Conservation (phyloP, 371 early-diverging fungal species). For the Mortierella sp. region DNA sequence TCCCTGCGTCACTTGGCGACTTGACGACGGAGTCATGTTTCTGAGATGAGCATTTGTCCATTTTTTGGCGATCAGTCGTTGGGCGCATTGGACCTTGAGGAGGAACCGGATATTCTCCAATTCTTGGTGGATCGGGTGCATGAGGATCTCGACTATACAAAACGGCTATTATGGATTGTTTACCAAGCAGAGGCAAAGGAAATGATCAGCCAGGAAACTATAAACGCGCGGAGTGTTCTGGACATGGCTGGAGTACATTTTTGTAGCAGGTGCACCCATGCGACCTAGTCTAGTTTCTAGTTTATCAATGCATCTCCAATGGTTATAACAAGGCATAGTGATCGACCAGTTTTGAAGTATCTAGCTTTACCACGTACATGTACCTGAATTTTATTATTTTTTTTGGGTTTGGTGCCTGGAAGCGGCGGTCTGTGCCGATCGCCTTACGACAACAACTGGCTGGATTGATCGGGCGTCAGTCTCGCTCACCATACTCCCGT, state of each 20-base stretch:
- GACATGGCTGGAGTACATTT: slow-evolving; percentile 4
- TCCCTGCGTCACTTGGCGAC: slow-evolving; percentile 10
- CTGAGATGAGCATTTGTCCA: slow-evolving; percentile 6
- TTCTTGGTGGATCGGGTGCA: slow-evolving; percentile 7
- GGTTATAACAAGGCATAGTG: too few relatives aligned
- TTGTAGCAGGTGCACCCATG: background rate
- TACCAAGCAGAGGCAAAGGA: slow-evolving; percentile 1
- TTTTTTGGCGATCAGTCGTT: slow-evolving; percentile 12
- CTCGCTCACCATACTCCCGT: too few relatives aligned
- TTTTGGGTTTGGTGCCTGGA: too few relatives aligned
- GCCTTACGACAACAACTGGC: too few relatives aligned
- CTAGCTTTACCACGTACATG: too few relatives aligned
- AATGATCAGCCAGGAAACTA: slow-evolving; percentile 6
- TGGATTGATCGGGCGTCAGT: too few relatives aligned
- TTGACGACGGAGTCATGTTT: slow-evolving; percentile 9
- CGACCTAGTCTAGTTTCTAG: background rate
- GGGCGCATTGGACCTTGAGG: slow-evolving; percentile 15
- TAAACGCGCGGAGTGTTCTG: slow-evolving; percentile 13
- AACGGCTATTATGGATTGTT: slow-evolving; percentile 7
- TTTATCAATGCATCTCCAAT: too few relatives aligned
- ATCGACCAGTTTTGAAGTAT: too few relatives aligned
- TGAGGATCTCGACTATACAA: slow-evolving; percentile 11
- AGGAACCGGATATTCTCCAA: slow-evolving; percentile 10
- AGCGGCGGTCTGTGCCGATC: too few relatives aligned
- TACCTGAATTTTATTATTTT: too few relatives aligned